These are phyloP conservation scores for Pichia kluyveri DNA, from an alignment of 805 yeast species.

Conservation along the genomic window DNA sequence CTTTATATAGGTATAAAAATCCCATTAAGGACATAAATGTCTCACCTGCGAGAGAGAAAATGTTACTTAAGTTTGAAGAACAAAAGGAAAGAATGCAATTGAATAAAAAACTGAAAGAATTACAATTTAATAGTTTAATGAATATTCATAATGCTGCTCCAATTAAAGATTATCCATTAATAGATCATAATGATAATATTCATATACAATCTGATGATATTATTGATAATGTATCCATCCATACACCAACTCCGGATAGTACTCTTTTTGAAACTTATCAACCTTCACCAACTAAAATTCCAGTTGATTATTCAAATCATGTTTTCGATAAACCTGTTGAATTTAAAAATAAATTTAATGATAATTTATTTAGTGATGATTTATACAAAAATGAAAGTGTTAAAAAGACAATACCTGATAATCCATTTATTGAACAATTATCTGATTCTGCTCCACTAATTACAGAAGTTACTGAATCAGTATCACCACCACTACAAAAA, in stretches of 20 bases:
- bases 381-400: no score
- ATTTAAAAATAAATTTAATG: no score
- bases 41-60: conserved; percentile 11
- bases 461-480: no score
- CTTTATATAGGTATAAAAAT: no score
- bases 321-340: no score
- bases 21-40: not conserved
- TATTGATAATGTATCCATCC: conserved; percentile 1
- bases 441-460: no score
- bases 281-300: not conserved
- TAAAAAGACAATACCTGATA: no score
- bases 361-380: no score
- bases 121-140: conserved; percentile 6
- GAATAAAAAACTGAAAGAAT: conserved; percentile 7
- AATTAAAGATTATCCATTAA: not conserved
- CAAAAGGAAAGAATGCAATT: conserved; percentile 6
- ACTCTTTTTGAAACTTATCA: no score
- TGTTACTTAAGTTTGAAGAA: conserved; percentile 11
- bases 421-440: no score
- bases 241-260: not conserved
- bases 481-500: no score
- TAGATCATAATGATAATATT: not conserved
- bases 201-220: not conserved
- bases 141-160: conserved; percentile 10
- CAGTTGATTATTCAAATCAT: no score